Base-by-base conservation (phyloP, 2,329 filamentous ascomycete genomes). In the Pyrenophora graminea region DNA sequence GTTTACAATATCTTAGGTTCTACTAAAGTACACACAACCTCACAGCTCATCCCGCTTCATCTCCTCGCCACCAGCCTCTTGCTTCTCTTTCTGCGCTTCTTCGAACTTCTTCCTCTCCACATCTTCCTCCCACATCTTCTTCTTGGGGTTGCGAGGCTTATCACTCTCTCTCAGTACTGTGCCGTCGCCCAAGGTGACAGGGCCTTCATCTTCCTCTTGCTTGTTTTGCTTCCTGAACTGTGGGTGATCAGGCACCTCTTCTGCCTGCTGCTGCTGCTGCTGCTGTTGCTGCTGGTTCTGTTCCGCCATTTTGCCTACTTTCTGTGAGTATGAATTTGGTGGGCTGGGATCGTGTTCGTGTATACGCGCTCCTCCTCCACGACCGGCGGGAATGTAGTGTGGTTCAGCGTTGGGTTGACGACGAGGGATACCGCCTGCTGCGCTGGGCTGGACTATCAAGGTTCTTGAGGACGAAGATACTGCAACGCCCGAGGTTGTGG, bases 121-220 rank as follows among this genome's bases (percentile, higher is more conserved):
- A 50, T 64, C 44, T 50, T 82, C 82, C 58, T 85, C 82, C 76
- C 82, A 84, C 73, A 81, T 80, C 72, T 82, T 80, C 75, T 86
- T 86, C 76, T 81, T 85, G 6, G 82, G 81, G 67, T 86, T 86
- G 23, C 68, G 63, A 21, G 69, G 74, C 57, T 62, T 70, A 58
- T 69, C 70, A 23, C 65, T 70, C 55, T 78, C 64, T 50, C 76
- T 55, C 43, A 80, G 68, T 3, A 77, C 76, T 17, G 73, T 72
- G 25, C 81, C 78, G 55, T 79, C 79, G 1, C 77, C 78, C 52
- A 70, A 71, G 37, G 68, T 68, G 30, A 70, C 71, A 19, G 61
- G 66, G 3, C 68, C 66, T 2, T 72, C 57, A n/a, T 70, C 60
- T 10, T 67, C 62, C 9, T 67, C 62, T 8, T 65, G 54, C 33